phyloP scores from a whole-genome alignment of 257 asterid genomes.

The Solanum virginianum region DNA sequence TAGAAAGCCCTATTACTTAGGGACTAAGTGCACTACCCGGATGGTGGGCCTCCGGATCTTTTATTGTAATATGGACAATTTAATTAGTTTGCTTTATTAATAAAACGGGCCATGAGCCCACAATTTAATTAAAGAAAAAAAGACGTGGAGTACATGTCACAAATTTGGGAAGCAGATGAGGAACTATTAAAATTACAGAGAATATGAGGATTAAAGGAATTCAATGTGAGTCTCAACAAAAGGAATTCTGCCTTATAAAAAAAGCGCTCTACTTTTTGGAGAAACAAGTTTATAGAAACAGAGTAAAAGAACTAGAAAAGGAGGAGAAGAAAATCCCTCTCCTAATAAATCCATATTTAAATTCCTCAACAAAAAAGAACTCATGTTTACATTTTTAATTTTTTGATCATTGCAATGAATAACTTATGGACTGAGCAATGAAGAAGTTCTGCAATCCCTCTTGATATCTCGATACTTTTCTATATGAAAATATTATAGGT shows the following conservation, averaged over 20 bases:
- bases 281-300: background rate
- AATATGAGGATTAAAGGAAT: background rate
- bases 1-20: too few relatives aligned
- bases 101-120: too few relatives aligned
- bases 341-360: background rate
- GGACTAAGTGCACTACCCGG: too few relatives aligned
- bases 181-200: background rate
- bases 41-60: too few relatives aligned
- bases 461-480: background rate
- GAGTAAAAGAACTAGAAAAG: background rate
- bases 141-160: background rate
- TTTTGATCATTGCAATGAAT: background rate
- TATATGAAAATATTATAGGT: background rate
- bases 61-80: too few relatives aligned
- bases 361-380: background rate
- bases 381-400: background rate
- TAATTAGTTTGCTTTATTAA: too few relatives aligned
- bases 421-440: background rate
- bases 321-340: background rate
- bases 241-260: background rate
- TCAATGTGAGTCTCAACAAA: background rate
- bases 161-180: background rate
- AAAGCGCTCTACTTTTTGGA: background rate
- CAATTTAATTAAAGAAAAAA: too few relatives aligned
- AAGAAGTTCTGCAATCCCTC: background rate